Percentiles rank a stretch among this genome's conserved stretches.
Conservation (phyloP, 768 basidiomycete genomes). For the Ramaria sp. region DNA sequence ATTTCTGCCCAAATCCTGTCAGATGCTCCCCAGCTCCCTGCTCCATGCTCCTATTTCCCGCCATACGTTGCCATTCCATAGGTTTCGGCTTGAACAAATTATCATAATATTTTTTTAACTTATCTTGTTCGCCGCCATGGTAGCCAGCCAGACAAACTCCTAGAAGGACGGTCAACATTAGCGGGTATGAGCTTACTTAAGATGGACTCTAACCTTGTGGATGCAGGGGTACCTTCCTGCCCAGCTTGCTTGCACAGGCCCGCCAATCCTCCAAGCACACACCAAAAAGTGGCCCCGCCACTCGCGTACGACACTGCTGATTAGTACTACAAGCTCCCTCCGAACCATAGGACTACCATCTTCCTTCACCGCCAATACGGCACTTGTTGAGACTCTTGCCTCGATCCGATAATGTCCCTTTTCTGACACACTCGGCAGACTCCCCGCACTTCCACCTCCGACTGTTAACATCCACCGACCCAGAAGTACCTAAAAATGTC, state of each 20-base stretch:
- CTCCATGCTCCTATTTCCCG: no score
- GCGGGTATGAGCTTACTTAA: no score
- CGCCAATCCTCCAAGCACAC: slow-evolving; percentile 87
- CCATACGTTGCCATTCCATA: no score
- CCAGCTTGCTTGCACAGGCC: slow-evolving; percentile 24
- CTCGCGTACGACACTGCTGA: slow-evolving; percentile 90
- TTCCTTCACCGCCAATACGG: slow-evolving; percentile 78
- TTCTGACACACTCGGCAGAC: slow-evolving; percentile 5
- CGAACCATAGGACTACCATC: slow-evolving; percentile 96
- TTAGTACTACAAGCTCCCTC: slow-evolving; percentile 84
- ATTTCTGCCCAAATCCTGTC: no score
- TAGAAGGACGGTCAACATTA: no score
- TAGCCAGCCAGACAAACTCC: no score
- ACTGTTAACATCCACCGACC: slow-evolving; percentile 72
- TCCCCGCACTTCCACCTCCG: slow-evolving; percentile 32
- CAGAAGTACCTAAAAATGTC: slow-evolving; percentile 87
- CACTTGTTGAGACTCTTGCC: slow-evolving; percentile 83
- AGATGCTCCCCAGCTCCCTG: no score
- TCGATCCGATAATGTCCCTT: slow-evolving; percentile 45
- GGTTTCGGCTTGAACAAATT: no score
- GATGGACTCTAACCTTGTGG: no score
- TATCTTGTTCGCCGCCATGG: no score
- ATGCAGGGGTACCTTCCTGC: slow-evolving; percentile 31
- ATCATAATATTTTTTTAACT: no score
- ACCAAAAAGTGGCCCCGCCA: slow-evolving; percentile 95